Evolutionary conservation across 1,139 yeast genomes (phyloP).

Genomic region (Lipomyces yarrowii): DNA sequence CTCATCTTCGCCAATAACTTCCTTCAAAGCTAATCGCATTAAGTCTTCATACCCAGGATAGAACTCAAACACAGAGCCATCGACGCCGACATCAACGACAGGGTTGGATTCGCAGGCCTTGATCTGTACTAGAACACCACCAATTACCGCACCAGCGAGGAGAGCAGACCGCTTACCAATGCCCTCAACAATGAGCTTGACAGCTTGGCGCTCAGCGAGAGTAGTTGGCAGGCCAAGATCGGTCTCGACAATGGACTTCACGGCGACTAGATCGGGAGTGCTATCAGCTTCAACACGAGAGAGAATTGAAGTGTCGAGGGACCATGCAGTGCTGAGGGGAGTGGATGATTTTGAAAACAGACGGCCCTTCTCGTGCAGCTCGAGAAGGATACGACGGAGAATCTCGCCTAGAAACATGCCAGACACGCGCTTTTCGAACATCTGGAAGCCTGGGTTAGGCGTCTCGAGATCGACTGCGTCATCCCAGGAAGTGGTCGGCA

Average conservation of each 20-base stretch:
- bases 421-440: conserved; percentile 89
- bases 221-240: conserved; percentile 50
- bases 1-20: conserved; percentile 60
- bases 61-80: conserved; percentile 89
- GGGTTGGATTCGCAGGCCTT: conserved; percentile 55
- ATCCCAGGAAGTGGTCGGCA: conserved; percentile 81
- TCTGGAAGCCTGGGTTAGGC: conserved; percentile 82
- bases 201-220: conserved; percentile 65
- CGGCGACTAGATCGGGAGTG: conserved; percentile 69
- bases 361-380: conserved; percentile 53
- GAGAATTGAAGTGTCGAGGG: conserved; percentile 76
- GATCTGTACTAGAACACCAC: conserved; percentile 68
- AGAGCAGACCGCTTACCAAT: conserved; percentile 84
- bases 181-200: conserved; percentile 73
- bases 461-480: conserved; percentile 66
- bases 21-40: conserved; percentile 71
- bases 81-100: conserved; percentile 89
- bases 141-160: conserved; percentile 83
- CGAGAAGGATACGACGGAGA: conserved; percentile 69
- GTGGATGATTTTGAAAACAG: conserved; percentile 21
- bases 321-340: conserved; percentile 72
- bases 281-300: conserved; percentile 83
- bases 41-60: conserved; percentile 84
- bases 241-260: conserved; percentile 42
- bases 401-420: conserved; percentile 96